A percentile compares a stretch with the other conserved stretches of the same genome.
Evolutionary conservation across 345 rosid species (phyloP).

Genomic region (Sonneratia alba): DNA sequence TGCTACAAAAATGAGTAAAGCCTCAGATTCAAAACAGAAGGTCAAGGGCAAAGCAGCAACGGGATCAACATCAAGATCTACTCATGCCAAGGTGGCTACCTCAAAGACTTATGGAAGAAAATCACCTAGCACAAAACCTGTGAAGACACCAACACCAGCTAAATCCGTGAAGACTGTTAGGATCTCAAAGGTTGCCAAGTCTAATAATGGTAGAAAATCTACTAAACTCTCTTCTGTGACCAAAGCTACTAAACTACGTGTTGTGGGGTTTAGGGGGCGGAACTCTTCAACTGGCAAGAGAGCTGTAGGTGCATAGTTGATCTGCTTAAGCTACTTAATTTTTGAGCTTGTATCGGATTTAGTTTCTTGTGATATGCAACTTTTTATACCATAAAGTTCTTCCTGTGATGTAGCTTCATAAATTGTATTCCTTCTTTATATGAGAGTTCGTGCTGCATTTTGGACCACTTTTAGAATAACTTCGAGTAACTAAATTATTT

Average conservation of each 20-base stretch:
- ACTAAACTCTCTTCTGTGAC: slow-evolving; percentile 6
- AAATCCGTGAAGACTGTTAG: slow-evolving; percentile 28
- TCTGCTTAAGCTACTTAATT: background rate
- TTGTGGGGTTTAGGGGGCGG: slow-evolving; percentile 70
- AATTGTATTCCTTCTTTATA: background rate
- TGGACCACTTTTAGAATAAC: background rate
- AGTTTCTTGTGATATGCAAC: background rate
- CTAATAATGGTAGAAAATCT: slow-evolving; percentile 14
- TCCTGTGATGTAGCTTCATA: background rate
- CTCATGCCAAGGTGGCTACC: slow-evolving; percentile 18
- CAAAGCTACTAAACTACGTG: slow-evolving; percentile 46
- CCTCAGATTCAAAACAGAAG: slow-evolving; percentile 27
- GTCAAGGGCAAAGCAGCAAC: slow-evolving; percentile 23
- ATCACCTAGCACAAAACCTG: slow-evolving; percentile 23
- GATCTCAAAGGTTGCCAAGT: slow-evolving; percentile 17
- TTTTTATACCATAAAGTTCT: background rate
- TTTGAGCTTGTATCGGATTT: background rate
- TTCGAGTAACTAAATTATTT: background rate
- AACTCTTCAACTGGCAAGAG: slow-evolving; percentile 36
- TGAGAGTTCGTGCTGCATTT: background rate
- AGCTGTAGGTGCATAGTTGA: slow-evolving; percentile 23
- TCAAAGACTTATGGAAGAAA: slow-evolving; percentile 21
- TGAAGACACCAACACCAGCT: slow-evolving; percentile 15
- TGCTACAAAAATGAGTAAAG: slow-evolving; percentile 19
- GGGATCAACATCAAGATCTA: slow-evolving; percentile 13